Evolutionary conservation across 169 alveolate genomes (phyloP), one percentile per base, ranked within the genome.

Genomic region (Sarcocystis neurona): DNA sequence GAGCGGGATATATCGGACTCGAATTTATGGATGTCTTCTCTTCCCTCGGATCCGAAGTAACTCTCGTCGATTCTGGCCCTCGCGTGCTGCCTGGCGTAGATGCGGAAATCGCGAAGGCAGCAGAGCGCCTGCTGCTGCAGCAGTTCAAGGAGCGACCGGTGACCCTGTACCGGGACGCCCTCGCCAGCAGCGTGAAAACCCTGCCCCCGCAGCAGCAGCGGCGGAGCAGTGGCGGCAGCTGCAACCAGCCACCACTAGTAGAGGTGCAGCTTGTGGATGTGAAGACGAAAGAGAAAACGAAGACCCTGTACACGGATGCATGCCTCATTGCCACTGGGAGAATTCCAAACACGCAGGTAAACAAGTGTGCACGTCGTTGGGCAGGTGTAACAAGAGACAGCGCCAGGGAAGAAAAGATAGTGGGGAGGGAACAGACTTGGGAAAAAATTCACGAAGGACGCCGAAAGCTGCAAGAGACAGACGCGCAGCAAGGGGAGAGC

Each of bases 311-410:
- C 63, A 96, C 93, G 20, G 97, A 95, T 30, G 90, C 94, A 30
- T 93, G 96, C 44, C 79, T 95, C 23, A 60, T 95, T 1, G 97
- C 97, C 34, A 89, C 92, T 1, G 97, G 97, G 12, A 79, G 97
- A 70, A 74, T 41, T 39, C 97, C 97, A 12, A 94, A 90, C 68
- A 92, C 95, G n/a, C 66, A 86, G 90, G 90, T 86, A 53, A n/a
- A 47, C 1, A 70, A n/a, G n/a, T n/a, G n/a, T n/a, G n/a, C n/a
- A n/a, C n/a, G n/a, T n/a, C n/a, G n/a, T n/a, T n/a, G n/a, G n/a
- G n/a, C n/a, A n/a, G n/a, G n/a, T n/a, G n/a, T n/a, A n/a, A n/a
- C n/a, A n/a, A n/a, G n/a, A n/a, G n/a, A n/a, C n/a, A n/a, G n/a
- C n/a, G n/a, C n/a, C n/a, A n/a, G n/a, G n/a, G n/a, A n/a, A n/a